A percentile compares a stretch with the other conserved stretches of the same genome.
phyloP scores from a whole-genome alignment of 2,329 filamentous ascomycete species.

The Penicillium sp. region DNA sequence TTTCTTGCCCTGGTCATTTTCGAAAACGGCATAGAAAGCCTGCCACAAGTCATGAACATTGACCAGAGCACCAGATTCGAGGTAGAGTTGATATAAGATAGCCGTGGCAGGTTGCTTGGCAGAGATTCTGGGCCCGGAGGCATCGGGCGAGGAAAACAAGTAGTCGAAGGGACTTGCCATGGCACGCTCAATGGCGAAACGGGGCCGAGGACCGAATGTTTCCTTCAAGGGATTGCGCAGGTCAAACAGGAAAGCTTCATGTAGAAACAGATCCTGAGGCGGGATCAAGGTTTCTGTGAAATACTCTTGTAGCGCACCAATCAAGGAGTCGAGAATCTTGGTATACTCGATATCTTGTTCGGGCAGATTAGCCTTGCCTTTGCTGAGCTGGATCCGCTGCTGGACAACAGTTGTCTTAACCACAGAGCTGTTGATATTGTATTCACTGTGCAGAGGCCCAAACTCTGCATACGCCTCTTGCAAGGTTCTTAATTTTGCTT shows the following conservation, averaged over 20 bases:
- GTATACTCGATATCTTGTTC: constrained; percentile 57
- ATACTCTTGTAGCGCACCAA: constrained; percentile 46
- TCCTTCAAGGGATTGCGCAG: constrained; percentile 57
- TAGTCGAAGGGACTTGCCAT: constrained; percentile 61
- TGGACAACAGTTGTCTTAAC: constrained; percentile 59
- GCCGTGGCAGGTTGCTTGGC: constrained; percentile 57
- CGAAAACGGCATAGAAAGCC: constrained; percentile 57
- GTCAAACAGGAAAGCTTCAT: constrained; percentile 60
- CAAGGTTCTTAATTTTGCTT: constrained; percentile 50
- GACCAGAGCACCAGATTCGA: constrained; percentile 61
- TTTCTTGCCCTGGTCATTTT: constrained; percentile 30
- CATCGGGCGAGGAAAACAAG: constrained; percentile 51
- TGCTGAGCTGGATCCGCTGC: constrained; percentile 59
- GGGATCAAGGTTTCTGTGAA: constrained; percentile 48
- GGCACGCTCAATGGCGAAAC: constrained; percentile 60
- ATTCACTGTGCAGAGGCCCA: constrained; percentile 66
- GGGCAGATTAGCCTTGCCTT: constrained; percentile 55
- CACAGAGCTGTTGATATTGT: constrained; percentile 63
- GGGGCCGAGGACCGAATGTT: constrained; percentile 57
- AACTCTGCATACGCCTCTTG: constrained; percentile 47
- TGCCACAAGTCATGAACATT: constrained; percentile 63
- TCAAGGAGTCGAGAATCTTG: constrained; percentile 49
- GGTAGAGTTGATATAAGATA: constrained; percentile 61
- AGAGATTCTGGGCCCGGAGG: constrained; percentile 39
- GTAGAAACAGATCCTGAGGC: constrained; percentile 52